Base-by-base conservation (phyloP, 305 asterid genomes). In the Fraxinus angustifolia region DNA sequence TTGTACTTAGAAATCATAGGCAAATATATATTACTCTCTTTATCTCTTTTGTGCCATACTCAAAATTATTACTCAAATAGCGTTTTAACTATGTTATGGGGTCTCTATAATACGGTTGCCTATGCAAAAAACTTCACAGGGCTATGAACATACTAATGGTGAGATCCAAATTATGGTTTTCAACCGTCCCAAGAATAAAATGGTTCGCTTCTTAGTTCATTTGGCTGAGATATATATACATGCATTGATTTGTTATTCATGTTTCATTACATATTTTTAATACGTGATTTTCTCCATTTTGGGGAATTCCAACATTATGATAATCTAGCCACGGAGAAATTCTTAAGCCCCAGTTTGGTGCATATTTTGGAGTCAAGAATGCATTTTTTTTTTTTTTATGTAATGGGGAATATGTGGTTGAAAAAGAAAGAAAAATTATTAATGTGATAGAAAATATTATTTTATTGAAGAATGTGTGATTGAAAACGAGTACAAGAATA, bases 1-100 rank as follows among this genome's bases (percentile, higher is more conserved):
- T 78, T 83, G 85, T 75, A 86, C 85, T 48, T 76, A 84, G 85
- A 83, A 70, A 45, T 78, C 79, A 81, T 45, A 79, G 56, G 21
- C 79, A 68, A 71, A 71, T 26, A 34, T 33, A 14, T 50, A 21
- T 16, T 19, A 70, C 68, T 56, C 23, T 72, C 68, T 76, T 70
- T 10, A 65, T 35, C 53, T 40, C 35, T 45, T 75, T 67, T 35
- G 73, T 28, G 11, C 73, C 19, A 67, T 67, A 11, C 10, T 65
- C 2, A 21, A 67, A 67, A 23, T 67, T 11, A 65, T 10, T 7
- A 23, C 33, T 62, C 14, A 31, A 7, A 60, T 8, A 6, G 16
- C 3, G 72, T 23, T 62, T 10, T 67, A 4, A 67, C 33, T 58
- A 58, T 21, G n/a, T 62, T 62, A 62, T 21, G 34, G 11, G 68